Conservation (phyloP, 108 stramenopile genomes). For the Pseudonitzschia multiseries region DNA sequence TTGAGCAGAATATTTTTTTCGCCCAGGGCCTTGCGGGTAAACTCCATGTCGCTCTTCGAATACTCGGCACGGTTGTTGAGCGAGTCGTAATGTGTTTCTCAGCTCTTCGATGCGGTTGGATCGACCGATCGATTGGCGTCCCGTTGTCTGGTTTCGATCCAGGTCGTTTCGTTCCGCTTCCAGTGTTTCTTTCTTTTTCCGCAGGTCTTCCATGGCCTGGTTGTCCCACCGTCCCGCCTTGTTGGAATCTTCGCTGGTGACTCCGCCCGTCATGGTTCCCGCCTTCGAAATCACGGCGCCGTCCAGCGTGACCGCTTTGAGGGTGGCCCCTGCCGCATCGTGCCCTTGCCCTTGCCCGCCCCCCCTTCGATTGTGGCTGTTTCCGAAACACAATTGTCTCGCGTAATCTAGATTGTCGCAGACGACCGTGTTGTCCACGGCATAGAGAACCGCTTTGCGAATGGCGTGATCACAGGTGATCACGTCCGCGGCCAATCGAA, state of each 20-base stretch:
- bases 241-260: slow-evolving; percentile 60
- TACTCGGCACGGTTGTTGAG: slow-evolving; percentile 72
- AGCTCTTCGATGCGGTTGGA: slow-evolving; percentile 68
- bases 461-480: slow-evolving; percentile 86
- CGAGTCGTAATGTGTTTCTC: slow-evolving; percentile 64
- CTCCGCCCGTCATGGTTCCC: slow-evolving; percentile 98
- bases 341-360: background rate
- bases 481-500: slow-evolving; percentile 86
- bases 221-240: slow-evolving; percentile 80
- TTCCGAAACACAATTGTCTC: slow-evolving; percentile 81
- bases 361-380: slow-evolving; percentile 24
- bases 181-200: slow-evolving; percentile 67
- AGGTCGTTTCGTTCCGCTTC: slow-evolving; percentile 70
- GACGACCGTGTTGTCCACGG: slow-evolving; percentile 93
- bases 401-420: slow-evolving; percentile 93
- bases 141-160: slow-evolving; percentile 44
- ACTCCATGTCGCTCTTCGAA: slow-evolving; percentile 74
- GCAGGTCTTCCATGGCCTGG: slow-evolving; percentile 66
- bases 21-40: slow-evolving; percentile 68
- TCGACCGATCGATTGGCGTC: slow-evolving; percentile 38
- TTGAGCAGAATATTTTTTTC: slow-evolving; percentile 65
- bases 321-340: slow-evolving; percentile 46
- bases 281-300: slow-evolving; percentile 96
- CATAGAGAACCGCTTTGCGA: slow-evolving; percentile 86
- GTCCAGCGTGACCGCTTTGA: slow-evolving; percentile 94